Conservation (phyloP, 805 yeast genomes). For the Yarrowia divulgata region DNA sequence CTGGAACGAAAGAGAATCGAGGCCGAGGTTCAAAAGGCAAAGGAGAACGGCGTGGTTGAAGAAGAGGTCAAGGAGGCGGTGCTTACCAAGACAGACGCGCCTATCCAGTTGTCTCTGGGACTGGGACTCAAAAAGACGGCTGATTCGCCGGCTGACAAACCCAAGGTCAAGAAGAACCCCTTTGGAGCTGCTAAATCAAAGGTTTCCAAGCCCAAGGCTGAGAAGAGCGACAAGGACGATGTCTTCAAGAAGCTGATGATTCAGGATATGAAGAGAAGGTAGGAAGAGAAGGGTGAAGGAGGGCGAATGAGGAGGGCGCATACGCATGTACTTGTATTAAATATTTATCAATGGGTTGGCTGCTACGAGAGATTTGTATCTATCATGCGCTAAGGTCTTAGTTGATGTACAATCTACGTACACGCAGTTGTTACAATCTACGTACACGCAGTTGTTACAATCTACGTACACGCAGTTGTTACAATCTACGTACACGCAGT, state of each 20-base stretch:
- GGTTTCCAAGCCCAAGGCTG: slow-evolving; percentile 21
- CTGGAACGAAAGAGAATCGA: slow-evolving; percentile 24
- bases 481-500: too few relatives aligned
- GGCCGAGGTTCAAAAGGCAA: slow-evolving; percentile 15
- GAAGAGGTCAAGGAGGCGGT: slow-evolving; percentile 30
- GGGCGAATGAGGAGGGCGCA: too few relatives aligned
- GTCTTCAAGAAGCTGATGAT: slow-evolving; percentile 21
- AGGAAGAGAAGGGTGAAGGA: background rate
- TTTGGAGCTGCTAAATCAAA: slow-evolving; percentile 16
- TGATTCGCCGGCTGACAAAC: background rate
- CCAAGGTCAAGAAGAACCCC: slow-evolving; percentile 29
- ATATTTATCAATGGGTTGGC: too few relatives aligned
- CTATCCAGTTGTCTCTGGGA: slow-evolving; percentile 25
- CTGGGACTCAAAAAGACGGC: slow-evolving; percentile 5
- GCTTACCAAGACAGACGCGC: slow-evolving; percentile 14
- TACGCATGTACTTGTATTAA: background rate
- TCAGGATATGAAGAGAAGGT: slow-evolving; percentile 29
- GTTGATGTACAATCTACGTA: too few relatives aligned
- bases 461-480: too few relatives aligned
- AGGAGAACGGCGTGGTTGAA: background rate
- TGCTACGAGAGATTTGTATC: too few relatives aligned
- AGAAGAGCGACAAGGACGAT: slow-evolving; percentile 4
- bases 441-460: too few relatives aligned
- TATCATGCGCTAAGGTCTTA: too few relatives aligned
- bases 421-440: too few relatives aligned